Conservation (phyloP, 2,329 filamentous ascomycete species). For the Tolypocladium ophioglossoides region DNA sequence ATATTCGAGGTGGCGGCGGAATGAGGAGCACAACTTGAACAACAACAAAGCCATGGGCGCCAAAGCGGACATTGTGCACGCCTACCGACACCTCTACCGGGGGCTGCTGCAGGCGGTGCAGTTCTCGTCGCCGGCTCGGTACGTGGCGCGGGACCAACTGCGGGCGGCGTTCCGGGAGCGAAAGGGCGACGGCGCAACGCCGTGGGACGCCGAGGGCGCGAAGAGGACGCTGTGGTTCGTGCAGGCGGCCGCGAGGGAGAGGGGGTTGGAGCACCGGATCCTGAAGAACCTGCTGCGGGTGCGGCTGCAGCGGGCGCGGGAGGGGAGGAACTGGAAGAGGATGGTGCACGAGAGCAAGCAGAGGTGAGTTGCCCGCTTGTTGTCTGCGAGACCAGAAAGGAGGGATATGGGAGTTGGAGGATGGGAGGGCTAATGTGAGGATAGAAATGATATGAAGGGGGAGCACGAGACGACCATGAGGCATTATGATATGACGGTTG, state of each 20-base stretch:
- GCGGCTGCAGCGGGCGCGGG: conserved; percentile 8
- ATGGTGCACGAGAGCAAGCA: conserved; percentile 10
- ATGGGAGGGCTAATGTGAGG: not conserved
- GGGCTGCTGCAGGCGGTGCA: conserved; percentile 59
- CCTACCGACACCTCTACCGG: conserved; percentile 62
- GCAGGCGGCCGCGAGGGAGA: conserved; percentile 48
- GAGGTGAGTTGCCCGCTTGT: conserved; percentile 12
- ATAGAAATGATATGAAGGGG: conserved; percentile 9
- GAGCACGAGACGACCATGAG: conserved; percentile 30
- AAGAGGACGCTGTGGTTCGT: conserved; percentile 62
- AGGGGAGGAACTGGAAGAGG: conserved; percentile 9
- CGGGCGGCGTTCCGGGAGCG: conserved; percentile 46
- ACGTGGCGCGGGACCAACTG: conserved; percentile 47
- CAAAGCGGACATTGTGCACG: conserved; percentile 39
- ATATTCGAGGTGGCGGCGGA: not conserved
- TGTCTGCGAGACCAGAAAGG: not conserved
- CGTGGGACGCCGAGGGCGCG: conserved; percentile 41
- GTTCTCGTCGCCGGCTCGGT: conserved; percentile 59
- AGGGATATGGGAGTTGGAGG: not conserved
- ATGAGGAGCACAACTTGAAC: not conserved
- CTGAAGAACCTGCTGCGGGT: conserved; percentile 53
- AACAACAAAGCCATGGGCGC: conserved; percentile 8
- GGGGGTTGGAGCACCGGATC: conserved; percentile 61
- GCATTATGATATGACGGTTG: conserved; percentile 59
- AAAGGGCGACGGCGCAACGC: conserved; percentile 10